phyloP scores from a whole-genome alignment of 2,329 filamentous ascomycete species.

The Fonsecaea pedrosoi region DNA sequence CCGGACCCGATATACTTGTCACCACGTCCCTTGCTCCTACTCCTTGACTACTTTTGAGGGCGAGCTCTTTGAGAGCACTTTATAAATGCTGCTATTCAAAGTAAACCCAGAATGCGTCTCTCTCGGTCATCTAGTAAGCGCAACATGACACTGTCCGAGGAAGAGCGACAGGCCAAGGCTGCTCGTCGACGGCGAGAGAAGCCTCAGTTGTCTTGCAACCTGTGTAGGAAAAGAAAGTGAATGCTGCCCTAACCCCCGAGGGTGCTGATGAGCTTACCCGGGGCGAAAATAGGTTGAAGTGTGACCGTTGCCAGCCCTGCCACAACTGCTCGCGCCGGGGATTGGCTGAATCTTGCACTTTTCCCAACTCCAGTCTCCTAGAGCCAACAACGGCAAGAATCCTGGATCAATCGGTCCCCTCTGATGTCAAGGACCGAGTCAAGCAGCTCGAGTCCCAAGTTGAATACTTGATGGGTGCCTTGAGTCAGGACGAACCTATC shows the following conservation, averaged over 20 bases:
- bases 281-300: slow-evolving; percentile 51
- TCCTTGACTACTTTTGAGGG: background rate
- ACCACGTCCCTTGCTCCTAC: background rate
- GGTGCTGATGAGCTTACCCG: slow-evolving; percentile 34
- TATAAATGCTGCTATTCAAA: background rate
- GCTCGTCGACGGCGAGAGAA: slow-evolving; percentile 25
- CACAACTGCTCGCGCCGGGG: slow-evolving; percentile 70
- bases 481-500: slow-evolving; percentile 2
- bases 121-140: background rate
- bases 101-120: background rate
- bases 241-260: background rate
- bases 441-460: slow-evolving; percentile 35
- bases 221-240: slow-evolving; percentile 28
- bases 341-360: slow-evolving; percentile 80
- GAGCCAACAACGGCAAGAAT: background rate
- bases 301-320: slow-evolving; percentile 48
- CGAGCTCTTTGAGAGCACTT: background rate
- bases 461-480: slow-evolving; percentile 26
- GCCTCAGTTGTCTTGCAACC: slow-evolving; percentile 27
- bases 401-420: background rate
- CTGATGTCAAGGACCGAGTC: slow-evolving; percentile 31
- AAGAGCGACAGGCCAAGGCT: slow-evolving; percentile 15
- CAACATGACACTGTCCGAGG: slow-evolving; percentile 2
- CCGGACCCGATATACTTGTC: slow-evolving; percentile 1
- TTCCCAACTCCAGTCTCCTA: slow-evolving; percentile 59